Base-by-base conservation (phyloP, 2,329 filamentous ascomycete genomes). In the Trichothecium roseum region DNA sequence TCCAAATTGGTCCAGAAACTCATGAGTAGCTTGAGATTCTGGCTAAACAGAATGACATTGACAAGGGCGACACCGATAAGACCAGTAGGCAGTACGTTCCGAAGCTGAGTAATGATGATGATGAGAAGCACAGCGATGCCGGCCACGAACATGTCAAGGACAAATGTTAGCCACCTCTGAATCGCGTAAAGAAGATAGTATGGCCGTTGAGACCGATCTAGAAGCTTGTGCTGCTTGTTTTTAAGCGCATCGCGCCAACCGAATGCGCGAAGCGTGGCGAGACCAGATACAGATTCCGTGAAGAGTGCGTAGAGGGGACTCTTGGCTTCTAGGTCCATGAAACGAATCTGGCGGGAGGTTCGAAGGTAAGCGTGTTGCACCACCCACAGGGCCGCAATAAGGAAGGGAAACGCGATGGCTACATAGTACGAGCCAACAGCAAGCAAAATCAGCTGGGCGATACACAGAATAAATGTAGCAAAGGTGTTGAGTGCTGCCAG, bases 251-350 rank as follows among this genome's bases (percentile, higher is more conserved):
- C 40, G 26, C 60, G 53, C 66, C 66, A 72, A 0, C 57, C 56
- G 39, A 69, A 71, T 0, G 69, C 64, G 3, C 68, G 63, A 17
- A 74, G 59, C 0, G 64, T 71, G 1, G 57, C 45, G 1, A 72
- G 40, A 1, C 68, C 69, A 8, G 54, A 50, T 0, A 69, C 43
- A 2, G 63, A 62, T 39, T 73, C 70, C 8, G 56, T 53, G 40
- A 71, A 69, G 14, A 70, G 62, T 1, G 65, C 59, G 38, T 64
- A 71, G 1, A 73, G 53, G 1, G 67, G 65, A 1, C 59, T 57
- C 41, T 65, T 64, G 16, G 62, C 56, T 43, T 74, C 69, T 1
- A 74, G 51, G 35, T 74, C 70, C 18, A 73, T 54, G 20, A 68
- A 59, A 6, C 70, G 59, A 5, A 73, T 46, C 44, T 72, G 69